Conservation (phyloP, 2,329 filamentous ascomycete genomes). For the Curvularia hawaiiensis region DNA sequence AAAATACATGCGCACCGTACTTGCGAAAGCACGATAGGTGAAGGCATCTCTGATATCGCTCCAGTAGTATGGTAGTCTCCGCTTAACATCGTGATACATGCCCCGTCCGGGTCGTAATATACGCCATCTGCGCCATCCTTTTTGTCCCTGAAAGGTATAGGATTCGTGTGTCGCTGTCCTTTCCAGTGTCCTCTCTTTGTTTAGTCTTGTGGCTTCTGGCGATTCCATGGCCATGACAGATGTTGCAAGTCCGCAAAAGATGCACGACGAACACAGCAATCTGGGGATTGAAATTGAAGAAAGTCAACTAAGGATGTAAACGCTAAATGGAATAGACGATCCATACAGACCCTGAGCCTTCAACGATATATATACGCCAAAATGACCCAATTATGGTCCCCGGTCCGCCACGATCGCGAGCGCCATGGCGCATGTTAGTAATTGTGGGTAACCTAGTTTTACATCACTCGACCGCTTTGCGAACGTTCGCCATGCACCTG, state of each 20-base stretch:
- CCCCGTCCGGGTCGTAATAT: slow-evolving; percentile 54
- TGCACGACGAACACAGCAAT: not conserved
- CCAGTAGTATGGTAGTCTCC: slow-evolving; percentile 61
- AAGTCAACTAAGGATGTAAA: no score
- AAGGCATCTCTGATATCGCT: slow-evolving; percentile 61
- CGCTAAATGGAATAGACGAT: not conserved
- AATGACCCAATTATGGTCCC: not conserved
- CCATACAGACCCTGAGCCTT: not conserved
- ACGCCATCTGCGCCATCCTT: slow-evolving; percentile 51
- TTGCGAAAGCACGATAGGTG: slow-evolving; percentile 61
- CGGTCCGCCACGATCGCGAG: not conserved
- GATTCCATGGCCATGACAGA: slow-evolving; percentile 4
- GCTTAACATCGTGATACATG: slow-evolving; percentile 60
- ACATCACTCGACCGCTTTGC: not conserved
- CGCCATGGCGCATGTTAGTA: slow-evolving; percentile 8
- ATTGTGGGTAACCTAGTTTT: slow-evolving; percentile 6
- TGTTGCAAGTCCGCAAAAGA: not conserved
- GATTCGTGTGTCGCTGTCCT: slow-evolving; percentile 32
- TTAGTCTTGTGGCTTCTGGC: not conserved
- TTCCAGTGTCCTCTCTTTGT: slow-evolving; percentile 9
- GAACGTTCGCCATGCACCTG: not conserved
- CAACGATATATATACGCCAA: slow-evolving; percentile 1
- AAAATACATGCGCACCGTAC: slow-evolving; percentile 64
- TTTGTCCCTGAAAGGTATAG: slow-evolving; percentile 44
- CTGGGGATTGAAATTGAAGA: not conserved